Conservation (phyloP, 306 rosid genomes). For the Benincasa hispida region DNA sequence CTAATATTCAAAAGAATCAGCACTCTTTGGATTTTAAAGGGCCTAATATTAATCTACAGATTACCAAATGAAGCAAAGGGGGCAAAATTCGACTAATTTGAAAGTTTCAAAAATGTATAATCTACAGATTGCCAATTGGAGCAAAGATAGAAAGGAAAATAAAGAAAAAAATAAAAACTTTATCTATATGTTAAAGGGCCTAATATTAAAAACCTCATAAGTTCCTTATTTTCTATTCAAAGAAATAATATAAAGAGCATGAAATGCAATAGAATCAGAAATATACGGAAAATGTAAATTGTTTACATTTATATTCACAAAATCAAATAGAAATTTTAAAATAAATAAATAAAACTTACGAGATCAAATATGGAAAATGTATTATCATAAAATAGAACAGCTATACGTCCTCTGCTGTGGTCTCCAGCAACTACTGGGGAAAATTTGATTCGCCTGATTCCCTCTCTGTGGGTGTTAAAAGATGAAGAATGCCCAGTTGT, state of each 20-base stretch:
- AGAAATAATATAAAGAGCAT: neutral
- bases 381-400: constrained; percentile 86
- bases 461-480: constrained; percentile 86
- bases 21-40: neutral
- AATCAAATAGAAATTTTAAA: constrained; percentile 3
- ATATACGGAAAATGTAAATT: neutral
- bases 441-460: constrained; percentile 84
- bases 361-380: constrained; percentile 92
- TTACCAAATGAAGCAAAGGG: neutral
- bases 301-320: neutral
- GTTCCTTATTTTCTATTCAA: neutral
- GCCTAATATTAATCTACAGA: neutral
- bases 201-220: neutral
- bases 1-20: neutral
- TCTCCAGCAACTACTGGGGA: constrained; percentile 89
- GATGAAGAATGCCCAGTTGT: constrained; percentile 88
- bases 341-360: constrained; percentile 32
- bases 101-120: neutral
- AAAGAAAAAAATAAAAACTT: neutral
- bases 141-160: neutral
- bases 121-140: neutral
- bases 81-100: neutral
- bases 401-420: constrained; percentile 81
- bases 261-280: neutral
- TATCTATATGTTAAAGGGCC: neutral